phyloP scores from a whole-genome alignment of 2,329 filamentous ascomycete genomes.

The Alternaria consortialis region DNA sequence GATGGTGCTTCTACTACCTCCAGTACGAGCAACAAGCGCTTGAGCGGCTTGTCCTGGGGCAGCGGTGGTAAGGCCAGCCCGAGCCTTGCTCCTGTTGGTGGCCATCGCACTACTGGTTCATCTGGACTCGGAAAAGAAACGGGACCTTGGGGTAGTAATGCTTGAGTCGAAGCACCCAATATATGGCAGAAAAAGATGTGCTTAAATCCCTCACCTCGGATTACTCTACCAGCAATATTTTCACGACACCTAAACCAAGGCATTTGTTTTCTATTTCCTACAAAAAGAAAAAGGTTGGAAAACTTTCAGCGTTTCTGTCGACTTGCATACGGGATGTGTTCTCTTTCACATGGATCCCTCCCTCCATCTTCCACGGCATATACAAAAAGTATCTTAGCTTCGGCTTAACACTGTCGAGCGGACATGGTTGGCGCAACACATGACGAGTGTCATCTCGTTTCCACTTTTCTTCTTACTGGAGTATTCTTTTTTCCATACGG shows the following conservation, averaged over 20 bases:
- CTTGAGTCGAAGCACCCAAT: slow-evolving; percentile 8
- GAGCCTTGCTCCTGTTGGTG: slow-evolving; percentile 46
- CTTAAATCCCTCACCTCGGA: not conserved
- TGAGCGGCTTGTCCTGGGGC: slow-evolving; percentile 50
- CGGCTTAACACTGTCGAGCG: slow-evolving; percentile 1
- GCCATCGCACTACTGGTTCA: slow-evolving; percentile 33
- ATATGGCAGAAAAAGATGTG: not conserved
- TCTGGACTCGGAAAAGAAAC: slow-evolving; percentile 33
- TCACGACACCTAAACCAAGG: slow-evolving; percentile 5
- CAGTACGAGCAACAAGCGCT: slow-evolving; percentile 48
- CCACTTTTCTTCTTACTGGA: not conserved
- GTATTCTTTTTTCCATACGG: not conserved
- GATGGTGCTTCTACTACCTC: slow-evolving; percentile 48
- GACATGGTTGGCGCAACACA: slow-evolving; percentile 2
- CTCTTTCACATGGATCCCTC: not conserved
- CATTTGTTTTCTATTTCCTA: slow-evolving; percentile 5
- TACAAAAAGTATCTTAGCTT: slow-evolving; percentile 16
- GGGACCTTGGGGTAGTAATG: slow-evolving; percentile 32
- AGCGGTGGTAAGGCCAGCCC: slow-evolving; percentile 50
- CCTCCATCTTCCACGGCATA: slow-evolving; percentile 15
- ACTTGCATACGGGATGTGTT: slow-evolving; percentile 18
- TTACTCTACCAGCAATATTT: not conserved
- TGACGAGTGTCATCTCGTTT: not conserved
- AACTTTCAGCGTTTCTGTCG: slow-evolving; percentile 15
- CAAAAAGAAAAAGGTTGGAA: slow-evolving; percentile 11